Evolutionary conservation across 768 basidiomycete genomes (phyloP).

Genomic region (Trametes villosa): DNA sequence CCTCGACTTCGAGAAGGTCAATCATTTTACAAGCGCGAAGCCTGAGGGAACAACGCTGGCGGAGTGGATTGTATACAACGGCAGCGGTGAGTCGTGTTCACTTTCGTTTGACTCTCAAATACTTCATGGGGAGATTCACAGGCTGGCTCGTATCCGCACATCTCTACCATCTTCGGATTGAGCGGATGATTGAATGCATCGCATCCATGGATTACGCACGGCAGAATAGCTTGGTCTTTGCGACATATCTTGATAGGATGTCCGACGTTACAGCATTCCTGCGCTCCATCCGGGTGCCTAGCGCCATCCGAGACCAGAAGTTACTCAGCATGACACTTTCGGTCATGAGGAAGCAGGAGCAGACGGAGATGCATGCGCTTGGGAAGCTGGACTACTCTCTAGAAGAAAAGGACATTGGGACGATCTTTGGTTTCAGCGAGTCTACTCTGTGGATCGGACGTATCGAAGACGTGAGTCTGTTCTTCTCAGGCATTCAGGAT

Average conservation of each 20-base stretch:
- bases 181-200: background rate
- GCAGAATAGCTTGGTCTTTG: background rate
- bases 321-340: background rate
- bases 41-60: background rate
- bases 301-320: background rate
- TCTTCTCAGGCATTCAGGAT: background rate
- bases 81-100: background rate
- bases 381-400: background rate
- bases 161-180: background rate
- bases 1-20: conserved; percentile 8
- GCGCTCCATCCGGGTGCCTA: background rate
- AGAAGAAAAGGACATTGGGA: background rate
- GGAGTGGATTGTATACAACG: conserved; percentile 9
- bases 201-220: background rate
- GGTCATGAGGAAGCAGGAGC: conserved; percentile 1
- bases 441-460: background rate
- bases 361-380: background rate
- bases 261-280: background rate
- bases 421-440: background rate
- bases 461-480: background rate
- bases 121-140: background rate
- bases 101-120: too few species aligned
- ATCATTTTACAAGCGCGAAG: conserved; percentile 1
- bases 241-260: background rate
- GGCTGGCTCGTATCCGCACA: conserved; percentile 2